A percentile compares a stretch with the other conserved stretches of the same genome.
Conservation (phyloP, 129 eudicot genomes). For the Flaveria linearis region DNA sequence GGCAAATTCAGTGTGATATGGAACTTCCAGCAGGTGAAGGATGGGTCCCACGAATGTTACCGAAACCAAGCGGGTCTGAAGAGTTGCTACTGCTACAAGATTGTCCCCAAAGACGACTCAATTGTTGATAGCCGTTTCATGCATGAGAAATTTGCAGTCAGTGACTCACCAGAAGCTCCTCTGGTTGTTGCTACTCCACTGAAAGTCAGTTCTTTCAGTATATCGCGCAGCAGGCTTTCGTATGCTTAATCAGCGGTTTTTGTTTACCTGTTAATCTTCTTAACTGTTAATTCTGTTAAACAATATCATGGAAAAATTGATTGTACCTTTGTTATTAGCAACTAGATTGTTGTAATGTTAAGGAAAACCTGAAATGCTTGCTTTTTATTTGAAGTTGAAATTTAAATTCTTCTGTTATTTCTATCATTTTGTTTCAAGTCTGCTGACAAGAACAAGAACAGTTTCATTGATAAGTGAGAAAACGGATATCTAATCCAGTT, state of each 20-base stretch:
- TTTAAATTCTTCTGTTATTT: not conserved
- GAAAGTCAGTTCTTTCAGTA: constrained; percentile 95
- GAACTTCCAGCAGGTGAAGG: constrained; percentile 95
- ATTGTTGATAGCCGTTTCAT: constrained; percentile 93
- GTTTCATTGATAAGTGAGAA: constrained; percentile 35
- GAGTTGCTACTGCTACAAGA: constrained; percentile 96
- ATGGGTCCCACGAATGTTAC: constrained; percentile 82
- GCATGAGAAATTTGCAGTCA: constrained; percentile 91
- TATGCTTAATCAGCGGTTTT: constrained; percentile 36
- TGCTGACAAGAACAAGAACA: constrained; percentile 33
- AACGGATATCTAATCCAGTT: constrained; percentile 36
- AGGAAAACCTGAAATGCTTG: constrained; percentile 40
- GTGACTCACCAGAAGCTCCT: constrained; percentile 96
- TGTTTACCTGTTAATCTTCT: constrained; percentile 1
- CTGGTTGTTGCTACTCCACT: constrained; percentile 92
- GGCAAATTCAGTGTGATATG: constrained; percentile 95
- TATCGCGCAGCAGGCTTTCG: constrained; percentile 67
- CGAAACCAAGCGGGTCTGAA: constrained; percentile 75
- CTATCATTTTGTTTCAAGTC: not conserved
- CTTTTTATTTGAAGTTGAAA: constrained; percentile 19
- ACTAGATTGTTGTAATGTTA: constrained; percentile 35
- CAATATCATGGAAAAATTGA: constrained; percentile 7
- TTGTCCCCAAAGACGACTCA: constrained; percentile 79
- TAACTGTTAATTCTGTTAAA: constrained; percentile 7
- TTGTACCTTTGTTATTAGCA: constrained; percentile 30